Evolutionary conservation across 2,329 filamentous ascomycete species (phyloP).

Genomic region (Epichloe coenophiala): DNA sequence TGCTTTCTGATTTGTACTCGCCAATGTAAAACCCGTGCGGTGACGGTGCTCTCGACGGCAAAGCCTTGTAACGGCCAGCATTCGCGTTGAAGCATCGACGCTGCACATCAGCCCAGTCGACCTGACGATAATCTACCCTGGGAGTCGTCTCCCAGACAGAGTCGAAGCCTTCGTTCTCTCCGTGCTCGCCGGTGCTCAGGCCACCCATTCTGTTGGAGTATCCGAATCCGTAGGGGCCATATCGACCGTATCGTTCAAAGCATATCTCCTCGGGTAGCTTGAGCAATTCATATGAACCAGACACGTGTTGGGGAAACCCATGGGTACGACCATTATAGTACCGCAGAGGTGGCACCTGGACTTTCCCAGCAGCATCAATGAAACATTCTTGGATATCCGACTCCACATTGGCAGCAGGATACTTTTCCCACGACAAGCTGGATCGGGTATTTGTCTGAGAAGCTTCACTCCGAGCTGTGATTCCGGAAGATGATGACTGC

Average conservation of each 20-base stretch:
- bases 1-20: neutral
- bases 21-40: constrained; percentile 38
- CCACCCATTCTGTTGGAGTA: constrained; percentile 71
- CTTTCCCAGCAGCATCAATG: constrained; percentile 51
- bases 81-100: constrained; percentile 62
- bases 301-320: constrained; percentile 71
- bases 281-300: constrained; percentile 77
- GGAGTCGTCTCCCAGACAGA: constrained; percentile 58
- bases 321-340: constrained; percentile 66
- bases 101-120: constrained; percentile 72
- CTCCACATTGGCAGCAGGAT: constrained; percentile 28
- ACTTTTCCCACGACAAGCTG: constrained; percentile 23
- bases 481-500: constrained; percentile 6
- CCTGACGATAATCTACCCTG: constrained; percentile 61
- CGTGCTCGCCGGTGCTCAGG: constrained; percentile 71
- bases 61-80: constrained; percentile 48
- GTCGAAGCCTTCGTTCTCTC: constrained; percentile 69
- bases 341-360: constrained; percentile 55
- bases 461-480: constrained; percentile 8
- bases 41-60: constrained; percentile 24
- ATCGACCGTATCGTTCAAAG: constrained; percentile 80
- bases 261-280: constrained; percentile 74
- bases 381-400: constrained; percentile 58
- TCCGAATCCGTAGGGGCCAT: constrained; percentile 81
- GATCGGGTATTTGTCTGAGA: neutral